Percentiles rank a stretch among this genome's conserved stretches.
Evolutionary conservation across 345 rosid genomes (phyloP).

Genomic region (Linum tenue): DNA sequence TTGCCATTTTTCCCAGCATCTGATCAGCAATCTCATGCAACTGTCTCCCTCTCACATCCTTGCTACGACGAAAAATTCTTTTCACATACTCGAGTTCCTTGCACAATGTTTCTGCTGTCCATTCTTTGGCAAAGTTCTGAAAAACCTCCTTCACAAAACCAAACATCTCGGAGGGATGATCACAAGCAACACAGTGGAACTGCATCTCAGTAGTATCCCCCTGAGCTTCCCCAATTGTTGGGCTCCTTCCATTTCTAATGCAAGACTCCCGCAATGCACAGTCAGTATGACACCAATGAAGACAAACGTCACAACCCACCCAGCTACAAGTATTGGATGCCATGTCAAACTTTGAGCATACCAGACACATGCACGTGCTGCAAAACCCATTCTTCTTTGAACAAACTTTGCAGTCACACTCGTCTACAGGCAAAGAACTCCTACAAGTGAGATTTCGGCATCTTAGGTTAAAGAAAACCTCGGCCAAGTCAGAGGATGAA

Average conservation of each 20-base stretch:
- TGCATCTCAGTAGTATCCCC: constrained; percentile 67
- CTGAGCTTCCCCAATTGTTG: constrained; percentile 28
- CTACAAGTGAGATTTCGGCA: constrained; percentile 74
- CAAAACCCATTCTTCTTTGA: constrained; percentile 78
- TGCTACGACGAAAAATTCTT: constrained; percentile 73
- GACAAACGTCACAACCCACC: constrained; percentile 98
- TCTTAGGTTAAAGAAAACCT: constrained; percentile 67
- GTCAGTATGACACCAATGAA: constrained; percentile 96
- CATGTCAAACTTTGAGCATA: constrained; percentile 88
- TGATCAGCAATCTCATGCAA: constrained; percentile 66
- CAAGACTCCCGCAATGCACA: constrained; percentile 71
- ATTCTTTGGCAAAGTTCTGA: constrained; percentile 63
- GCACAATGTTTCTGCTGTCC: constrained; percentile 59
- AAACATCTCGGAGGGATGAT: constrained; percentile 97
- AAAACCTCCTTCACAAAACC: constrained; percentile 98
- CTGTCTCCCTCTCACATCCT: constrained; percentile 70
- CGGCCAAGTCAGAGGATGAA: constrained; percentile 69
- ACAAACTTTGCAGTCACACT: constrained; percentile 92
- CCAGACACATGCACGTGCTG: constrained; percentile 89
- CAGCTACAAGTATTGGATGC: constrained; percentile 93
- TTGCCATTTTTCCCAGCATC: constrained; percentile 53
- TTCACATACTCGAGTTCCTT: constrained; percentile 81
- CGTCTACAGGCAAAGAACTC: constrained; percentile 73
- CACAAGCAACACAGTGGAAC: constrained; percentile 87
- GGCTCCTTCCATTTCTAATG: constrained; percentile 68